Evolutionary conservation across 257 asterid genomes (phyloP).

Genomic region (Primulina eburnea): DNA sequence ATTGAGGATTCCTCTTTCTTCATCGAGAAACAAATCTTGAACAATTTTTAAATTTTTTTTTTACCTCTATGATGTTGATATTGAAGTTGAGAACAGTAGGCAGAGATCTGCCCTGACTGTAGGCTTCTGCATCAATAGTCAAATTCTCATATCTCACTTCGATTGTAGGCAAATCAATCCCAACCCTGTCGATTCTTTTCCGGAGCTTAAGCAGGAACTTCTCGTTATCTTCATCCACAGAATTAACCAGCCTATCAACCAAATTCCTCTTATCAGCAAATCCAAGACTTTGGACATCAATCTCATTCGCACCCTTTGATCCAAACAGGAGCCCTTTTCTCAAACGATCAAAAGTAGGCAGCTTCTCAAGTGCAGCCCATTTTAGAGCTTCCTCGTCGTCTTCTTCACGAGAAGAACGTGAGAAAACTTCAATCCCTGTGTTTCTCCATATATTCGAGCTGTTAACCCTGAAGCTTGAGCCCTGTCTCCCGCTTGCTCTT

Average conservation of each 20-base stretch:
- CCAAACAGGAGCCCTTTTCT: slow-evolving; percentile 63
- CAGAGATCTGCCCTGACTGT: slow-evolving; percentile 48
- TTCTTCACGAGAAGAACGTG: slow-evolving; percentile 53
- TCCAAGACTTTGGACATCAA: slow-evolving; percentile 49
- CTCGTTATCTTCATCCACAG: slow-evolving; percentile 59
- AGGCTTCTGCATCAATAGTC: slow-evolving; percentile 55
- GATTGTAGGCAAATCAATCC: slow-evolving; percentile 61
- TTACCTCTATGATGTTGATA: slow-evolving; percentile 54
- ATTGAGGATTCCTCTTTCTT: neutral
- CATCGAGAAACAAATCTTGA: neutral
- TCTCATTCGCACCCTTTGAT: slow-evolving; percentile 49
- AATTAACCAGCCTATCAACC: slow-evolving; percentile 46
- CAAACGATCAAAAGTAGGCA: slow-evolving; percentile 67
- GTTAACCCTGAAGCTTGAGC: slow-evolving; percentile 39
- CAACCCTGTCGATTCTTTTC: slow-evolving; percentile 70
- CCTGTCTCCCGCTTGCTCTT: slow-evolving; percentile 26
- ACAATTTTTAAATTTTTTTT: no score
- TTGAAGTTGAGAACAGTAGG: slow-evolving; percentile 53
- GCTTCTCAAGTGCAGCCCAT: slow-evolving; percentile 68
- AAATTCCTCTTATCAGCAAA: slow-evolving; percentile 38
- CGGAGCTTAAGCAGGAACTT: slow-evolving; percentile 56
- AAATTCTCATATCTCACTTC: slow-evolving; percentile 72
- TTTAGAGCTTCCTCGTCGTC: slow-evolving; percentile 69
- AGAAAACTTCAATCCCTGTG: slow-evolving; percentile 40
- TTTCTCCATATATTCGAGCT: slow-evolving; percentile 54